A percentile compares a stretch with the other conserved stretches of the same genome.
Evolutionary conservation across 768 basidiomycete genomes (phyloP).

Genomic region (Leccinum ochraceum): DNA sequence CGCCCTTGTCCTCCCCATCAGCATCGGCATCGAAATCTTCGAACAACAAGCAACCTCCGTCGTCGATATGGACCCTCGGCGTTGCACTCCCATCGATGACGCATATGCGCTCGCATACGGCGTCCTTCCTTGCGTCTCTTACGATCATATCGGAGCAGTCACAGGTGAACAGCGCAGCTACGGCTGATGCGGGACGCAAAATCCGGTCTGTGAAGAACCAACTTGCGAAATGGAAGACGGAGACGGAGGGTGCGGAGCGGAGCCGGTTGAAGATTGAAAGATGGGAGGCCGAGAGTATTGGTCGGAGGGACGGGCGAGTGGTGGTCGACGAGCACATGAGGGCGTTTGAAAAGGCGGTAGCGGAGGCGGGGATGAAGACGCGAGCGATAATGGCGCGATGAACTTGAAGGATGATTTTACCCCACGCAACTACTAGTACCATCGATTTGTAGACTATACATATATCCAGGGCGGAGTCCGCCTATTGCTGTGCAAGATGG

Average conservation of each 20-base stretch:
- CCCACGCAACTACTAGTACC: constrained; percentile 11
- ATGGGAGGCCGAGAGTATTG: constrained; percentile 67
- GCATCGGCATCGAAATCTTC: constrained; percentile 27
- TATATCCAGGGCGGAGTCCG: not conserved
- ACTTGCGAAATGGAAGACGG: constrained; percentile 74
- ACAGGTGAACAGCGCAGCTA: constrained; percentile 83
- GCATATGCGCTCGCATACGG: constrained; percentile 70
- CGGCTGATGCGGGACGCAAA: constrained; percentile 83
- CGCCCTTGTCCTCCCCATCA: constrained; percentile 56
- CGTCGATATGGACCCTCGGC: constrained; percentile 32
- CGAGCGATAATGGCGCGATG: constrained; percentile 80
- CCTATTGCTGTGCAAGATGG: constrained; percentile 6
- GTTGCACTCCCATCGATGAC: constrained; percentile 61
- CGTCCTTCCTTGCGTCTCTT: constrained; percentile 73
- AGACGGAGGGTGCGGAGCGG: constrained; percentile 84
- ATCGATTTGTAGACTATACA: constrained; percentile 24
- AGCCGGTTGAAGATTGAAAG: constrained; percentile 74
- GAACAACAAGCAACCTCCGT: constrained; percentile 23
- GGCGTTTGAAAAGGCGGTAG: constrained; percentile 72
- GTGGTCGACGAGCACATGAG: constrained; percentile 77
- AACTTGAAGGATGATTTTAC: constrained; percentile 20
- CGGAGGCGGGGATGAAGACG: constrained; percentile 73
- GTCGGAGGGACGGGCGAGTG: constrained; percentile 56
- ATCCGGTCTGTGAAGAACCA: constrained; percentile 85
- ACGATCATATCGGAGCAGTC: constrained; percentile 83